These are phyloP conservation scores for Ceratobasidium papillatum DNA, from an alignment of 1,284 basidiomycete genomes.

Conservation along the genomic window DNA sequence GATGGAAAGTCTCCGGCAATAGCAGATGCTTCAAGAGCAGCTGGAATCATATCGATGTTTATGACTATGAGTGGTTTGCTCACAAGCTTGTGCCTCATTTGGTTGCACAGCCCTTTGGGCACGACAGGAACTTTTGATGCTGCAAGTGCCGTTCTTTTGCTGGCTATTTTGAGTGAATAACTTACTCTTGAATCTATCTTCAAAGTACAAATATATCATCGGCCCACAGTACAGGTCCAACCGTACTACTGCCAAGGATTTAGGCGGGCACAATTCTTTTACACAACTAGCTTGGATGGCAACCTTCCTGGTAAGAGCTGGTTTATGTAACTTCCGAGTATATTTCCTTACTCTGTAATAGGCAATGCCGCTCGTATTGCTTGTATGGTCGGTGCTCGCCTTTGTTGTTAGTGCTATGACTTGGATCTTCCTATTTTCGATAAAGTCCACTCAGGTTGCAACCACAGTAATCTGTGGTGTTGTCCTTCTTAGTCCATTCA, in stretches of 20 bases:
- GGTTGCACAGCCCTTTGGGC: slow-evolving; percentile 22
- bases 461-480: background rate
- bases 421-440: slow-evolving; percentile 26
- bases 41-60: slow-evolving; percentile 33
- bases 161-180: background rate
- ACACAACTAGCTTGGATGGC: slow-evolving; percentile 20
- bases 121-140: slow-evolving; percentile 16
- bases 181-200: background rate
- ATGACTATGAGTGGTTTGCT: slow-evolving; percentile 27
- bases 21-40: slow-evolving; percentile 16
- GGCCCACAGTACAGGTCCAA: background rate
- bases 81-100: slow-evolving; percentile 19
- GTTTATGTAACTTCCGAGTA: too few relatives aligned
- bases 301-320: slow-evolving; percentile 9
- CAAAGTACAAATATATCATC: slow-evolving; percentile 26
- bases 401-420: slow-evolving; percentile 31
- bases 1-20: background rate
- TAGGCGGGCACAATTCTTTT: background rate
- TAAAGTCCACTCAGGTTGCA: background rate
- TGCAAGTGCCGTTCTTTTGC: background rate
- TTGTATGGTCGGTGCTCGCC: slow-evolving; percentile 31
- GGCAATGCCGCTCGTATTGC: slow-evolving; percentile 32
- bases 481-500: background rate
- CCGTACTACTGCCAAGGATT: background rate
- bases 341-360: background rate